Evolutionary conservation across 1,284 basidiomycete species (phyloP).

Genomic region (Moesziomyces sp.): DNA sequence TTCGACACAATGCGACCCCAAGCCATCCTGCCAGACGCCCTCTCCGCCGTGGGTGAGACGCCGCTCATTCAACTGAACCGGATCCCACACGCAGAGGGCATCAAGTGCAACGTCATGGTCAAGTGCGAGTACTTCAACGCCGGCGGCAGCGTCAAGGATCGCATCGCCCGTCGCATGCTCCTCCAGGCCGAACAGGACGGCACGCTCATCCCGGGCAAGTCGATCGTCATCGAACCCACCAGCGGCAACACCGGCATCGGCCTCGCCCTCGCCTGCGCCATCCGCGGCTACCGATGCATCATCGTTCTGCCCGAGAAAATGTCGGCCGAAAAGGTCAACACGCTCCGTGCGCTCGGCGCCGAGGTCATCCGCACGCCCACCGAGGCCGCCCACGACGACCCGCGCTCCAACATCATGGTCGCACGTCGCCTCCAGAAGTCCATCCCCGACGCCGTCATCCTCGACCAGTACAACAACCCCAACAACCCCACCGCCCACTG

Average conservation of each 20-base stretch:
- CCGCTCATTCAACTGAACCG: conserved; percentile 88
- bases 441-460: conserved; percentile 86
- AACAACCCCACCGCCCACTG: conserved; percentile 71
- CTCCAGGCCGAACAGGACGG: conserved; percentile 89
- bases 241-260: conserved; percentile 90
- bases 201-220: conserved; percentile 84
- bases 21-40: conserved; percentile 70
- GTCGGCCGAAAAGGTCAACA: conserved; percentile 94
- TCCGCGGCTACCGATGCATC: conserved; percentile 82
- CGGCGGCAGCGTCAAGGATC: conserved; percentile 94
- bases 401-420: conserved; percentile 89
- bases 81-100: conserved; percentile 78
- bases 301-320: conserved; percentile 95
- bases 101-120: conserved; percentile 91
- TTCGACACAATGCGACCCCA: conserved; percentile 40
- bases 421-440: conserved; percentile 80
- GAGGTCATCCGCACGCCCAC: conserved; percentile 95
- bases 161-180: conserved; percentile 88
- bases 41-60: conserved; percentile 88
- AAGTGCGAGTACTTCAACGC: conserved; percentile 91
- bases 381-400: conserved; percentile 83
- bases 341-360: conserved; percentile 88
- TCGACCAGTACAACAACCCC: conserved; percentile 82
- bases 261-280: conserved; percentile 79
- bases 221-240: conserved; percentile 87